Percentiles rank a stretch among this genome's conserved stretches.
Conservation (phyloP, 2,329 filamentous ascomycete genomes). For the Purpureocillium lavendulum region DNA sequence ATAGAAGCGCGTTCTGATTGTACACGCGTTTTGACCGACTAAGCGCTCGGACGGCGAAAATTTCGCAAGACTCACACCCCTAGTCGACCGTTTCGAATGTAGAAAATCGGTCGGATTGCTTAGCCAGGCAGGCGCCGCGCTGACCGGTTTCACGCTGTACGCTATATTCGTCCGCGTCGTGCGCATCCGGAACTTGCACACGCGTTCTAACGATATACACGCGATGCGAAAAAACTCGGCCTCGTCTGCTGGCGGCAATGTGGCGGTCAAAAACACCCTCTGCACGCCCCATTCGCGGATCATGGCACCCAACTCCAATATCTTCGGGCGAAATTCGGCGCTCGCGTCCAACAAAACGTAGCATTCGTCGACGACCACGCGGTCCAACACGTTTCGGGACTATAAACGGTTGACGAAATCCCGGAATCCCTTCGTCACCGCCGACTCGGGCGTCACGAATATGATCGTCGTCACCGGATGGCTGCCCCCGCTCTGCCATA, state of each 20-base stretch:
- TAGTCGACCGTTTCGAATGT: background rate
- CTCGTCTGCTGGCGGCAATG: conserved; percentile 3
- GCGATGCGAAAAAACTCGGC: background rate
- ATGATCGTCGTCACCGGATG: conserved; percentile 1
- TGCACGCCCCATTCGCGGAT: conserved; percentile 3
- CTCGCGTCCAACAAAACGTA: conserved; percentile 3
- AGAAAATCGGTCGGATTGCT: background rate
- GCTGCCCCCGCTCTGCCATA: background rate
- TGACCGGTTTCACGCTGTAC: background rate
- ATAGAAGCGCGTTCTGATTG: too few relatives aligned
- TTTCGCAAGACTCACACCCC: too few relatives aligned
- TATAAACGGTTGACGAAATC: conserved; percentile 5
- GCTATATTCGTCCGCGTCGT: conserved; percentile 1
- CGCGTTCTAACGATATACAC: background rate
- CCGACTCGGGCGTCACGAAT: conserved; percentile 3
- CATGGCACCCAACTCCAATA: background rate
- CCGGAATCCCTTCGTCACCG: conserved; percentile 3
- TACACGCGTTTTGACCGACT: too few relatives aligned
- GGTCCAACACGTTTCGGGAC: background rate
- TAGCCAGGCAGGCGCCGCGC: background rate
- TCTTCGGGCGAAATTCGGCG: conserved; percentile 1
- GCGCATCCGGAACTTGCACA: background rate
- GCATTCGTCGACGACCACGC: conserved; percentile 5
- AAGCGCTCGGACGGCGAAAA: too few relatives aligned
- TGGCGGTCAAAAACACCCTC: conserved; percentile 6